Conservation (phyloP, 352 stramenopile genomes). For the Elongisporangium senticosum region DNA sequence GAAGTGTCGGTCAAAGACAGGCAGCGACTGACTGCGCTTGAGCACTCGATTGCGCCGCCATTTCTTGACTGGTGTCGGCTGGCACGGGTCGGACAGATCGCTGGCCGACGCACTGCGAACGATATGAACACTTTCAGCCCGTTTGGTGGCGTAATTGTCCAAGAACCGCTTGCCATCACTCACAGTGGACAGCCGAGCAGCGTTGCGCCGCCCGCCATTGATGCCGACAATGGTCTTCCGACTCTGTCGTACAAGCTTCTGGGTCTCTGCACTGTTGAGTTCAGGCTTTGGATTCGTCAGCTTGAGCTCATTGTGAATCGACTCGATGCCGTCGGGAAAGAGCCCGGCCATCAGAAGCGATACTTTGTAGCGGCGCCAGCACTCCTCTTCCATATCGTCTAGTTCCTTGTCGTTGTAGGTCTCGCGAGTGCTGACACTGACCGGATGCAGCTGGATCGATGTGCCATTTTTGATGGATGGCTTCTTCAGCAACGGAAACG, state of each 20-base stretch:
- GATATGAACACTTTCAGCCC: not conserved
- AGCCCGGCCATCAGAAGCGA: slow-evolving; percentile 51
- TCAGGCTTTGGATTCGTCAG: not conserved
- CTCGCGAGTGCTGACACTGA: slow-evolving; percentile 39
- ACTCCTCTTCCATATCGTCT: slow-evolving; percentile 61
- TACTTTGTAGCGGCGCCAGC: slow-evolving; percentile 66
- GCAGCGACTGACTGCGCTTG: slow-evolving; percentile 57
- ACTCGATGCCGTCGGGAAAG: slow-evolving; percentile 10
- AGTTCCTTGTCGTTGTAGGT: slow-evolving; percentile 43
- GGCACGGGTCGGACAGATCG: not conserved
- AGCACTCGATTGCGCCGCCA: slow-evolving; percentile 31
- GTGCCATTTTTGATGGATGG: slow-evolving; percentile 46
- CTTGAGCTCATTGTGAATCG: not conserved
- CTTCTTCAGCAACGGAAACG: slow-evolving; percentile 25
- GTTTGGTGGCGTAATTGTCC: slow-evolving; percentile 39
- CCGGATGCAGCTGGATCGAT: slow-evolving; percentile 45
- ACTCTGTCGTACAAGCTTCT: not conserved
- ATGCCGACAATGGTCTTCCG: slow-evolving; percentile 28
- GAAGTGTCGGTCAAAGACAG: slow-evolving; percentile 60
- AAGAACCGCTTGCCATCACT: slow-evolving; percentile 58
- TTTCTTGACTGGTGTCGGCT: not conserved
- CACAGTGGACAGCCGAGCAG: slow-evolving; percentile 26
- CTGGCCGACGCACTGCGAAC: not conserved
- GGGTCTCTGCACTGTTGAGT: not conserved
- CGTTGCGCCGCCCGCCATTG: slow-evolving; percentile 10